Evolutionary conservation across 345 rosid species (phyloP).

Genomic region (Xanthoceras sorbifolium): DNA sequence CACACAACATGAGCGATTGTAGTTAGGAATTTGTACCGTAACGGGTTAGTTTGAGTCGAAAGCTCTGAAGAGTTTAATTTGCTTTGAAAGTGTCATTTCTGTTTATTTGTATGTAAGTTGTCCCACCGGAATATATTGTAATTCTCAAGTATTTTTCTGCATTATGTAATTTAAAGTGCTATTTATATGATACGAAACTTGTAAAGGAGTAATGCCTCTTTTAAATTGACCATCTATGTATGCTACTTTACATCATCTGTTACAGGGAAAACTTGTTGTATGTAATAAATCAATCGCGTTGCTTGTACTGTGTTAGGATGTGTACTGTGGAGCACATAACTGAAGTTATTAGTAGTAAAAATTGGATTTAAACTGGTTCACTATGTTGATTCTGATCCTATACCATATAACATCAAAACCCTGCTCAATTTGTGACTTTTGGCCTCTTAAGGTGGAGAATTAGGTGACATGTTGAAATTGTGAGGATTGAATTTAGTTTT

Average conservation of each 20-base stretch:
- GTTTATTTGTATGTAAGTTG: conserved; percentile 22
- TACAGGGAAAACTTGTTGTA: neutral
- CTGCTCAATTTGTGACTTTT: neutral
- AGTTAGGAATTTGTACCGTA: neutral
- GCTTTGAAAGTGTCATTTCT: neutral
- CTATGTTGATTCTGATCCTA: neutral
- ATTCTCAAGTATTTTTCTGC: neutral
- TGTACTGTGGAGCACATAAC: neutral
- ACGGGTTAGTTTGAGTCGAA: neutral
- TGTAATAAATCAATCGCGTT: neutral
- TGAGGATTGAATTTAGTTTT: neutral
- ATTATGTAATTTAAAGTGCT: neutral
- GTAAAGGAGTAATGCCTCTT: neutral
- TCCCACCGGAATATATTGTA: conserved; percentile 10
- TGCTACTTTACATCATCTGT: neutral
- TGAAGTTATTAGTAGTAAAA: neutral
- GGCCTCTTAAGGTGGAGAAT: too few relatives aligned
- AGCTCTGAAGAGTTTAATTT: conserved; percentile 2
- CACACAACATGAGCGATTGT: neutral
- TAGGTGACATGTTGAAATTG: neutral
- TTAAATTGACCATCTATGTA: neutral
- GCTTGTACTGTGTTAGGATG: neutral
- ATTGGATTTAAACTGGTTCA: neutral
- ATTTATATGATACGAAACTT: neutral
- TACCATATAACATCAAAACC: neutral